phyloP scores from a whole-genome alignment of 2,329 filamentous ascomycete species.

The Apiospora sp. region DNA sequence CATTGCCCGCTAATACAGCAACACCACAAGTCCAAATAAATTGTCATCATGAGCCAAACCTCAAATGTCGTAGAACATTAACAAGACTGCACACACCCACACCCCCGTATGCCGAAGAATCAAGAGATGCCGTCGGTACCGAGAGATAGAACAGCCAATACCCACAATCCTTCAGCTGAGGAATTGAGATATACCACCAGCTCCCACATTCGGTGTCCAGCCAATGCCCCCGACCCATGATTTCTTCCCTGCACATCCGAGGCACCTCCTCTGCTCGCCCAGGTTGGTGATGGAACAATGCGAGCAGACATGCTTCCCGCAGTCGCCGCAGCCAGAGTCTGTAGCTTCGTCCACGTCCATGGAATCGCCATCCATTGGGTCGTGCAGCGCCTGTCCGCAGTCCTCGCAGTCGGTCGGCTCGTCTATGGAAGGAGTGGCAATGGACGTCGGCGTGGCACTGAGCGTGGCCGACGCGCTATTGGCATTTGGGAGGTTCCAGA shows the following conservation, averaged over 20 bases:
- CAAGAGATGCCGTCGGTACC: background rate
- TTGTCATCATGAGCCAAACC: background rate
- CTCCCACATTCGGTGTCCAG: background rate
- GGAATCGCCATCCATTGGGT: conserved; percentile 45
- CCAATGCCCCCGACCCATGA: background rate
- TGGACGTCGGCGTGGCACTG: conserved; percentile 35
- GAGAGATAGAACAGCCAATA: background rate
- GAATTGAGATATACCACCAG: background rate
- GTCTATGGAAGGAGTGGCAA: conserved; percentile 36
- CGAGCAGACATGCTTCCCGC: conserved; percentile 64
- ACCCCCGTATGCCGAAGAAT: background rate
- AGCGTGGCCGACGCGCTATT: conserved; percentile 35
- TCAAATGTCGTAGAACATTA: background rate
- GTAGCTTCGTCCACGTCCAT: conserved; percentile 45
- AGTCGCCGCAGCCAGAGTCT: conserved; percentile 53
- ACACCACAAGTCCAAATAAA: background rate
- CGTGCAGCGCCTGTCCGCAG: conserved; percentile 49
- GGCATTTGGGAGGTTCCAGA: conserved; percentile 63
- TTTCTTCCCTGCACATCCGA: conserved; percentile 56
- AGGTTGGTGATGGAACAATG: conserved; percentile 67
- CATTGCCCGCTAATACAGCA: conserved; percentile 4
- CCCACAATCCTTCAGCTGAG: background rate
- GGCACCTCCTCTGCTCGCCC: conserved; percentile 60
- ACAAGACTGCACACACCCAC: background rate
- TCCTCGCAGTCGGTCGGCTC: conserved; percentile 59